These are phyloP conservation scores for Taphrina communis DNA, from an alignment of 1,139 yeast species.

Conservation along the genomic window DNA sequence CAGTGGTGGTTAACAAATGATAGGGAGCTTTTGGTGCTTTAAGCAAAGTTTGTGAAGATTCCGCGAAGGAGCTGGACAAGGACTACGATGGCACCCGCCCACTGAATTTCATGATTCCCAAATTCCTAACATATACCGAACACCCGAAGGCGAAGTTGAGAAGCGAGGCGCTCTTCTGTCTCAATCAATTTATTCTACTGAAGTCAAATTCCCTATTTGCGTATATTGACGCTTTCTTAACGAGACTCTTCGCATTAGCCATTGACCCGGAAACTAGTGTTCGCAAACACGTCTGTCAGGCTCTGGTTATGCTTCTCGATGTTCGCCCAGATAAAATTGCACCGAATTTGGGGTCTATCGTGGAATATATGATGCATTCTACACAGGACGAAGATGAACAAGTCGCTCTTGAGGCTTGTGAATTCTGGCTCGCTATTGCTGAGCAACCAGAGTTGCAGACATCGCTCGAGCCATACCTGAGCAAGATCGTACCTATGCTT, in stretches of 20 bases:
- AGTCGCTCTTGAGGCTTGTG: conserved; percentile 91
- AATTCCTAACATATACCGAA: conserved; percentile 61
- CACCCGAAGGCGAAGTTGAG: conserved; percentile 60
- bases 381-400: conserved; percentile 67
- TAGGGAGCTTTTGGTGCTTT: conserved; percentile 81
- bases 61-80: conserved; percentile 62
- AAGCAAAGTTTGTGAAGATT: conserved; percentile 87
- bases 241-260: conserved; percentile 65
- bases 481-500: conserved; percentile 71
- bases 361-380: conserved; percentile 81
- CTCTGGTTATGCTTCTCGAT: conserved; percentile 76
- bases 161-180: conserved; percentile 70
- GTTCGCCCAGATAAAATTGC: conserved; percentile 78
- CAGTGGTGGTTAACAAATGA: neutral
- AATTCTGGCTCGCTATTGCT: conserved; percentile 78
- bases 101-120: conserved; percentile 68
- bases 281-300: conserved; percentile 75
- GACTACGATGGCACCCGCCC: conserved; percentile 73
- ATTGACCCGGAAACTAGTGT: conserved; percentile 65
- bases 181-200: conserved; percentile 75
- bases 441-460: conserved; percentile 57
- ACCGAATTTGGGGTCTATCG: conserved; percentile 83
- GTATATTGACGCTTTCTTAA: conserved; percentile 69
- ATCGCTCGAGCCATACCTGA: conserved; percentile 59
- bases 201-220: conserved; percentile 69